Evolutionary conservation across 1,284 basidiomycete genomes (phyloP).

Genomic region (Puccinia brachypodii): DNA sequence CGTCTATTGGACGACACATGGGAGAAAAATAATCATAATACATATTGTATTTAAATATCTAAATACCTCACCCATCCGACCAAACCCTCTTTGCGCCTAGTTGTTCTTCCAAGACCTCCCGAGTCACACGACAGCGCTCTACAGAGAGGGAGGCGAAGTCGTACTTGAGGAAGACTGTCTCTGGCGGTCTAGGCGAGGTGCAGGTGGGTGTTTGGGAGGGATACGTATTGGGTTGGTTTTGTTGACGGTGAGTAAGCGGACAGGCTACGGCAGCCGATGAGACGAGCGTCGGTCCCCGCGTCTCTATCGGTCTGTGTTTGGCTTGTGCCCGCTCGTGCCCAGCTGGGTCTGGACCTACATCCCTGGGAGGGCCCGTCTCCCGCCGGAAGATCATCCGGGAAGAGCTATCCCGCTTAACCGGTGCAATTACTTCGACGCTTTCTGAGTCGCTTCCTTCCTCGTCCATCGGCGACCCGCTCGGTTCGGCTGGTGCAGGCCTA

Average conservation of each 20-base stretch:
- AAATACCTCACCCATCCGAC: neutral
- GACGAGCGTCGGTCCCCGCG: neutral
- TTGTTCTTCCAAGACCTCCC: constrained; percentile 12
- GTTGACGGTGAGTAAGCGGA: neutral
- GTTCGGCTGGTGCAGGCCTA: neutral
- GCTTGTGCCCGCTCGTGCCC: neutral
- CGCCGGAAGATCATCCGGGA: neutral
- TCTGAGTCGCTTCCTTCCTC: neutral
- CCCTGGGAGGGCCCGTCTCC: neutral
- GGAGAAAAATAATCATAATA: too few species aligned
- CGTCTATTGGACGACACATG: too few species aligned
- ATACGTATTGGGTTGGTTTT: neutral
- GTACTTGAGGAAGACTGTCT: constrained; percentile 8
- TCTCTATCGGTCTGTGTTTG: neutral
- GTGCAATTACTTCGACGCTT: neutral
- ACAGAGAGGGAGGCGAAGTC: constrained; percentile 6
- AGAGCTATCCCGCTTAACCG: neutral
- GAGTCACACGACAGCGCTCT: neutral
- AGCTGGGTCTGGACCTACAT: neutral
- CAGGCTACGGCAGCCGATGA: neutral
- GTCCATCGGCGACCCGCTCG: neutral
- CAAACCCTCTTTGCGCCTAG: neutral
- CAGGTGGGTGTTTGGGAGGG: neutral
- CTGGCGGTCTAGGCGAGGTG: neutral
- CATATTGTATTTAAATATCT: neutral